Evolutionary conservation across 371 early-diverging fungal species (phyloP).

Genomic region (Sanchytrium tribonematis): DNA sequence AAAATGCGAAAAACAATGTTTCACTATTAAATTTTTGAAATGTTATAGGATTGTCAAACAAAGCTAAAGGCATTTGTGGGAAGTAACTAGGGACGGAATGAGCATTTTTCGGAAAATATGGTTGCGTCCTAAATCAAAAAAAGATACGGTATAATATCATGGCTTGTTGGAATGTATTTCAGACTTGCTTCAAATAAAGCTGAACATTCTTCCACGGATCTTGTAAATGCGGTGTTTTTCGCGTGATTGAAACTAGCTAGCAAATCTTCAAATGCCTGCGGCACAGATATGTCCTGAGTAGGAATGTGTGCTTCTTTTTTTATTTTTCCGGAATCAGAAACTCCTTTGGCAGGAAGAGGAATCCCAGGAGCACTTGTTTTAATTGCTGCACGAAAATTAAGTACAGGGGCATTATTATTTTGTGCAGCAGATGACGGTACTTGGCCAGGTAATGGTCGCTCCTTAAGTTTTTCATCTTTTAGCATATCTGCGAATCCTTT

Average conservation of each 20-base stretch:
- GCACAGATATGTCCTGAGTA: not conserved
- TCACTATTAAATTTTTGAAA: constrained; percentile 82
- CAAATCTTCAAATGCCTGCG: not conserved
- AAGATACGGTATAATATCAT: not conserved
- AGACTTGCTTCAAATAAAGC: not conserved
- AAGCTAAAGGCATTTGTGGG: constrained; percentile 48
- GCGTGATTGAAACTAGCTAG: not conserved
- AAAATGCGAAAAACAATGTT: constrained; percentile 94
- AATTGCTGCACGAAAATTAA: not conserved
- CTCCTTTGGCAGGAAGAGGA: not conserved
- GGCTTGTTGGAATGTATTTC: not conserved
- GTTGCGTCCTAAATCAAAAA: constrained; percentile 9
- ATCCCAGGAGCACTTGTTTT: not conserved
- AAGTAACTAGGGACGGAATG: constrained; percentile 57
- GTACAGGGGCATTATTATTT: not conserved
- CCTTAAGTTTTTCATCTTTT: not conserved
- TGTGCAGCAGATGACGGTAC: not conserved
- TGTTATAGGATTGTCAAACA: constrained; percentile 45
- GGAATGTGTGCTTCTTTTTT: not conserved
- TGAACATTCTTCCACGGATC: not conserved
- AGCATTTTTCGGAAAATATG: constrained; percentile 41
- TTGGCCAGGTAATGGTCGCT: not conserved
- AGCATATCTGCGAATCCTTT: not conserved
- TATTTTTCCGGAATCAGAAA: no score
- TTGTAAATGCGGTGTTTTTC: not conserved